Conservation (phyloP, 2,329 filamentous ascomycete genomes). For the Neurospora crassa region DNA sequence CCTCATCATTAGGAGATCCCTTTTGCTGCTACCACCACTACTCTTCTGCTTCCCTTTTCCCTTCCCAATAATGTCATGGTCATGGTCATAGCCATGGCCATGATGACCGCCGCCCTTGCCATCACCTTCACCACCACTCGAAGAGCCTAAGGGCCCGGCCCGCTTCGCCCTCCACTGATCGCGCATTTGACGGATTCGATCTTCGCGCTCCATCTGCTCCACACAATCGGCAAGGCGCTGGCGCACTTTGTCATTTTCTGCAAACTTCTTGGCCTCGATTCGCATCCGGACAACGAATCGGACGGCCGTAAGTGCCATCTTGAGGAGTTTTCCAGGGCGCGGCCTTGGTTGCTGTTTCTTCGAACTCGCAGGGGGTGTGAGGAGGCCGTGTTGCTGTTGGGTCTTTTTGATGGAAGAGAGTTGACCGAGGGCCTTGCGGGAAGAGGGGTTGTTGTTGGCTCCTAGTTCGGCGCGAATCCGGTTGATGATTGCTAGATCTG, state of each 20-base stretch:
- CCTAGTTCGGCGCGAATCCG: constrained; percentile 59
- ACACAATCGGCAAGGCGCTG: constrained; percentile 38
- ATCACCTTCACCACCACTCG: background rate
- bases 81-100: background rate
- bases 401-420: constrained; percentile 29
- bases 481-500: constrained; percentile 76
- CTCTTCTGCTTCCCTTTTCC: background rate
- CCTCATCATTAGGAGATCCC: background rate
- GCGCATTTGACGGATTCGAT: constrained; percentile 30
- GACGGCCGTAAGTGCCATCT: constrained; percentile 36
- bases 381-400: constrained; percentile 22
- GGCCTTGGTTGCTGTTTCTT: constrained; percentile 2
- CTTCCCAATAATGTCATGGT: background rate
- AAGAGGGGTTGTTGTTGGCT: constrained; percentile 23
- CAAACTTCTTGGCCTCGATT: constrained; percentile 39
- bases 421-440: constrained; percentile 21
- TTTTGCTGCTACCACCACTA: background rate
- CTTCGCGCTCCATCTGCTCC: constrained; percentile 35
- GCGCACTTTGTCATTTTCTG: constrained; percentile 40
- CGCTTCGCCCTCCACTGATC: constrained; percentile 25
- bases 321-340: constrained; percentile 24
- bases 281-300: constrained; percentile 44
- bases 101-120: background rate
- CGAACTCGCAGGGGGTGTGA: constrained; percentile 18
- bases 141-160: background rate